A percentile compares a stretch with the other conserved stretches of the same genome.
These are phyloP conservation scores for Sugiyamaella novakii DNA, from an alignment of 1,139 yeast species.

Conservation along the genomic window DNA sequence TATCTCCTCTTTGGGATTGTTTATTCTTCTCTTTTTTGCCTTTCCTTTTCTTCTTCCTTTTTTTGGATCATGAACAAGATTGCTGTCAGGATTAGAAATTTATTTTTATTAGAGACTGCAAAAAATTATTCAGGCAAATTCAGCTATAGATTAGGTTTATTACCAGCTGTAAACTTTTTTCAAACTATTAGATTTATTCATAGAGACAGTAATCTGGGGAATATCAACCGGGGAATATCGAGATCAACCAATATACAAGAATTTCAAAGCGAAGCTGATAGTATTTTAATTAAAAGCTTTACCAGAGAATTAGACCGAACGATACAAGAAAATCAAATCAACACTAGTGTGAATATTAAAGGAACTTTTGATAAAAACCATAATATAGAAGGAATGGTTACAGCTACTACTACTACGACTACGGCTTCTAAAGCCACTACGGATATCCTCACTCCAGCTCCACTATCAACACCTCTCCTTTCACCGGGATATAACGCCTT, in stretches of 20 bases:
- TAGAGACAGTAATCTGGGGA: too few relatives aligned
- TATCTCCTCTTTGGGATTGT: neutral
- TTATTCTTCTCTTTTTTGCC: neutral
- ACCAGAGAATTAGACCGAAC: too few relatives aligned
- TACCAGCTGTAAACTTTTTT: too few relatives aligned
- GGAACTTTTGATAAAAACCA: too few relatives aligned
- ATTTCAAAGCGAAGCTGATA: too few relatives aligned
- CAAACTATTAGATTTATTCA: too few relatives aligned
- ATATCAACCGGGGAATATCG: too few relatives aligned
- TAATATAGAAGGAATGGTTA: conserved; percentile 1
- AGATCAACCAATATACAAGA: too few relatives aligned
- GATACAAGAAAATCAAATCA: too few relatives aligned
- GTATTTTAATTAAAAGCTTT: too few relatives aligned
- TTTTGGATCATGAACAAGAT: conserved; percentile 17
- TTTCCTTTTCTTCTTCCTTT: conserved; percentile 1
- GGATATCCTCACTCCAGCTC: neutral
- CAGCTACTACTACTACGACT: neutral
- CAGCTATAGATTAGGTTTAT: neutral
- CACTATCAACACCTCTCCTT: neutral
- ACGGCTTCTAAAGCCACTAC: neutral
- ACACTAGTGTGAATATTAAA: too few relatives aligned
- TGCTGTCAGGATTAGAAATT: conserved; percentile 4
- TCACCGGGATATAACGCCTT: conserved; percentile 17
- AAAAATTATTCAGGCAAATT: neutral
- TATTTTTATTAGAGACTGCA: neutral